Base-by-base conservation (phyloP, 768 basidiomycete genomes). In the Leccinum rimulosum region DNA sequence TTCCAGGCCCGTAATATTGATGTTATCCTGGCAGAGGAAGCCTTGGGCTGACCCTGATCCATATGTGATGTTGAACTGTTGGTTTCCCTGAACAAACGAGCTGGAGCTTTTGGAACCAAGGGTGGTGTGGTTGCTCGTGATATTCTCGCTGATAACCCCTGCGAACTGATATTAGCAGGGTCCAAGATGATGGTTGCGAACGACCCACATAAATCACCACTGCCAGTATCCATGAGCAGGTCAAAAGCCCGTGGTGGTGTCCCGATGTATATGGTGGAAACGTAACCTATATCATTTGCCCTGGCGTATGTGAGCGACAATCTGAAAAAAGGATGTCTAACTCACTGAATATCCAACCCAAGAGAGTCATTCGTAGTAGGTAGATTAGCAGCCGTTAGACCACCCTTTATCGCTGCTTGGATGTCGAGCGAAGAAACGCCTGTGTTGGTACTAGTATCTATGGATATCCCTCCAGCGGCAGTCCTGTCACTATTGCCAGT, bases 21-120 rank as follows among this genome's bases (percentile, higher is more conserved):
- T 68, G 63, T 85, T 77, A 70, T 93, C 92, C 38, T 73, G 74
- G 65, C 88, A 74, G 60, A 91, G 80, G 28, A 75, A 72, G 12
- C 92, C 92, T 19, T 76, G 66, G n/a, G 92, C 88, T 2, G 74
- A 64, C 30, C 91, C 91, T 4, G 86, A 82, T 35, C 89, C 88
- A 61, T 91, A 91, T 1, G 80, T 83, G 50, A 90, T 81, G 52
- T 77, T 64, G 77, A 89, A 91, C 15, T 72, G 75, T 49, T 74
- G 70, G 28, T 74, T 65, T 19, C 79, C 77, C 66, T 82, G 80
- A 45, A 77, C 72, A 70, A 93, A 93, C 11, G 86, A 76, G 58
- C 82, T 82, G 6, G 88, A 90, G 17, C 80, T 78, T 62, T 80
- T 68, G 1, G 81, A 4, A 10, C 91, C 88, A 35, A 94, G 81